These are phyloP conservation scores for Hymenotorrendiella dingleyae DNA, from an alignment of 2,329 filamentous ascomycete genomes.

Conservation along the genomic window DNA sequence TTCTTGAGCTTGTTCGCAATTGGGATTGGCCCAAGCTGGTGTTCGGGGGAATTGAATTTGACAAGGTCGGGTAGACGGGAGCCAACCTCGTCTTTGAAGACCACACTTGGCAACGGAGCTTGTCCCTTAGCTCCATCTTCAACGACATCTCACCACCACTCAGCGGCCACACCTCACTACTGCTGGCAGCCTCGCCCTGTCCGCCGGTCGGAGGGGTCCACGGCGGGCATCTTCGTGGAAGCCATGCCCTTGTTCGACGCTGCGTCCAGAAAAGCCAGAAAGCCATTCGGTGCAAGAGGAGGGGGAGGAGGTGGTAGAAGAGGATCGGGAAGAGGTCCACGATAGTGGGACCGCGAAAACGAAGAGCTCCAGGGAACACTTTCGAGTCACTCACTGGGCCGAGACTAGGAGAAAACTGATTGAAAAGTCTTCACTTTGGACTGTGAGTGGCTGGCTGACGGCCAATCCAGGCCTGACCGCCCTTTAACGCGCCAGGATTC, in stretches of 20 bases:
- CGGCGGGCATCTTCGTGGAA: conserved; percentile 6
- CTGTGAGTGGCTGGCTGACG: conserved; percentile 13
- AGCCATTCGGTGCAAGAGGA: conserved; percentile 7
- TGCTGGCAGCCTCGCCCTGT: background rate
- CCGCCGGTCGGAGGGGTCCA: no score
- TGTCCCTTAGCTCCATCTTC: conserved; percentile 13
- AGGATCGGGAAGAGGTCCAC: no score
- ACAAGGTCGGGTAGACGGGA: conserved; percentile 1
- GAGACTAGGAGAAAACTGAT: no score
- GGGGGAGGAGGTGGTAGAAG: no score
- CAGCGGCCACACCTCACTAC: conserved; percentile 10
- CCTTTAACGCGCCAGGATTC: conserved; percentile 24
- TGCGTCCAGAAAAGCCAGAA: background rate
- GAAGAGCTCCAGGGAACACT: no score
- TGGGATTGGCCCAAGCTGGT: conserved; percentile 9
- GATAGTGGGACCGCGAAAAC: no score
- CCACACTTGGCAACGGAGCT: conserved; percentile 1
- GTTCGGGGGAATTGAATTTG: background rate
- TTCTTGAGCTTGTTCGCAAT: conserved; percentile 2
- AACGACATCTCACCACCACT: conserved; percentile 11
- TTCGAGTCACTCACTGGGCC: no score
- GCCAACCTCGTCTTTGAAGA: background rate
- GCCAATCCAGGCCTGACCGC: conserved; percentile 31
- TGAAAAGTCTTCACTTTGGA: background rate
- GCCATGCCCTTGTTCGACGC: conserved; percentile 15